phyloP scores from a whole-genome alignment of 805 yeast genomes.

The Cyberlindnera sargentensis region DNA sequence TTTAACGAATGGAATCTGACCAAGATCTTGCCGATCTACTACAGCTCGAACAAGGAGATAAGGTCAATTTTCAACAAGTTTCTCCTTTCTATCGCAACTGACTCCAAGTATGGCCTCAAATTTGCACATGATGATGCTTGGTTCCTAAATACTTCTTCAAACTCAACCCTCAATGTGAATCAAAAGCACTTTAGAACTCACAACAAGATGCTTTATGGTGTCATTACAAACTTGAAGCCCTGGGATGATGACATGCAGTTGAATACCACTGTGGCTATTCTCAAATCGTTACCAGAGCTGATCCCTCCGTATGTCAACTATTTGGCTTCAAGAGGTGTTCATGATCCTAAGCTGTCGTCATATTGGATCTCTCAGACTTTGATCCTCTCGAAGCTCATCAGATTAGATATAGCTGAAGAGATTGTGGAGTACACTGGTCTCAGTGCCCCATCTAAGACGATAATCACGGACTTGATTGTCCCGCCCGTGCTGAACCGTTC shows the following conservation, averaged over 20 bases:
- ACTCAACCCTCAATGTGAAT: conserved; percentile 35
- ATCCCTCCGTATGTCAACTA: conserved; percentile 62
- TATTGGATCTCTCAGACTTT: conserved; percentile 78
- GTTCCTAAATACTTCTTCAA: conserved; percentile 29
- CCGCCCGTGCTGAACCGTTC: conserved; percentile 59
- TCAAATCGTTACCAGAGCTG: conserved; percentile 57
- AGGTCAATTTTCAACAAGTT: conserved; percentile 37
- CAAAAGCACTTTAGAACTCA: conserved; percentile 49
- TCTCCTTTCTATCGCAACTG: conserved; percentile 42
- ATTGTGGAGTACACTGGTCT: conserved; percentile 22
- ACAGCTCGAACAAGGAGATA: conserved; percentile 30
- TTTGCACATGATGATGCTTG: conserved; percentile 45
- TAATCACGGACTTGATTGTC: conserved; percentile 48
- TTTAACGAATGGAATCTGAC: conserved; percentile 71
- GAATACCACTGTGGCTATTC: conserved; percentile 42
- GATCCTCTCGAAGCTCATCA: conserved; percentile 52
- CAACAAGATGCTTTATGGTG: conserved; percentile 59
- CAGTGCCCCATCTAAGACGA: conserved; percentile 26
- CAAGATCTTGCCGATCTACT: conserved; percentile 48
- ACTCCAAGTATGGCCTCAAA: conserved; percentile 39
- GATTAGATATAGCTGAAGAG: conserved; percentile 44
- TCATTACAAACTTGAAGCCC: conserved; percentile 65
- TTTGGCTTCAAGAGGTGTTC: conserved; percentile 56
- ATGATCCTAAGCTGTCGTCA: conserved; percentile 73
- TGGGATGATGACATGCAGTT: conserved; percentile 70